phyloP scores from a whole-genome alignment of 441 rosid species.

The Pelargonium myrrhifolium region DNA sequence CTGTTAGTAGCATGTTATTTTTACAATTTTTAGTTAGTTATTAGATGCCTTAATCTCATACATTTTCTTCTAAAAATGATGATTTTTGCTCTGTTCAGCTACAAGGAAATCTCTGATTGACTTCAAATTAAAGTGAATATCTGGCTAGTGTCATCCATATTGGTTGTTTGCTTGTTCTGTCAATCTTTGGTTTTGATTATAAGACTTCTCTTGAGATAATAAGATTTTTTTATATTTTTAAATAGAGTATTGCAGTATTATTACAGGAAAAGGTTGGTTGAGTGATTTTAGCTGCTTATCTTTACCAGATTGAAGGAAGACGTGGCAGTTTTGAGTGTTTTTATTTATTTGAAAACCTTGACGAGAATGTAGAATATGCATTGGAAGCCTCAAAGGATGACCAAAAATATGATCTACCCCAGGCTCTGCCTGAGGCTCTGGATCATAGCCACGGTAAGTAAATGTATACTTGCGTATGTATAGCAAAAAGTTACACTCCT shows the following conservation, averaged over 20 bases:
- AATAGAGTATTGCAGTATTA: neutral
- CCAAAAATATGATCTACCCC: constrained; percentile 40
- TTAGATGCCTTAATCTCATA: constrained; percentile 7
- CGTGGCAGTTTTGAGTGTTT: constrained; percentile 58
- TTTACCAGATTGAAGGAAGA: constrained; percentile 62
- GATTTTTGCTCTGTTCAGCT: neutral
- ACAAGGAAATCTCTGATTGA: neutral
- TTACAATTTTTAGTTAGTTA: neutral
- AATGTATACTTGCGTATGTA: constrained; percentile 10
- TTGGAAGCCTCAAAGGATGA: constrained; percentile 30
- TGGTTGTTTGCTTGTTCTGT: constrained; percentile 4
- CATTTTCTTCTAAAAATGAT: neutral
- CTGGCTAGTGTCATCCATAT: constrained; percentile 12
- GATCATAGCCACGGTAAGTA: constrained; percentile 52
- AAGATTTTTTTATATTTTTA: neutral
- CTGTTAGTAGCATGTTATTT: neutral
- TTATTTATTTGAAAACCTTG: constrained; percentile 66
- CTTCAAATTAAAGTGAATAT: neutral
- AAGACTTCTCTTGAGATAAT: constrained; percentile 5
- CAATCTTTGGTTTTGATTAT: constrained; percentile 7
- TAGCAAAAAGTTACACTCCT: neutral
- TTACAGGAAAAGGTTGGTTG: constrained; percentile 1
- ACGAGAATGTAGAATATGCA: constrained; percentile 29
- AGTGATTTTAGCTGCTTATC: constrained; percentile 20
- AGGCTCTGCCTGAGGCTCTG: constrained; percentile 62